phyloP scores from a whole-genome alignment of 2,329 filamentous ascomycete species.

The Fusarium kyushuense region DNA sequence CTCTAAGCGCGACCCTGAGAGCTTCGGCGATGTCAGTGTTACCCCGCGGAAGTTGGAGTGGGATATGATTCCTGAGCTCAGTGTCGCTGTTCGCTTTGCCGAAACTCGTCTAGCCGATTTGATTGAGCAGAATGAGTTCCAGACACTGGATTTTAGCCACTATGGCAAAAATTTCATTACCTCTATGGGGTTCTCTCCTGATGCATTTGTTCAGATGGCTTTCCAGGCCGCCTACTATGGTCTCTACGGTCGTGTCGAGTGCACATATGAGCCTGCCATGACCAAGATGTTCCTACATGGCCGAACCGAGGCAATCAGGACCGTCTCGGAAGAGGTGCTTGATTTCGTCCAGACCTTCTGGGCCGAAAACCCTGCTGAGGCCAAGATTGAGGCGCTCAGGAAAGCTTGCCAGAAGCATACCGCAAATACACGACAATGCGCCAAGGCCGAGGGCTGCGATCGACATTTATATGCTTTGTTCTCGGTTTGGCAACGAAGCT shows the following conservation, averaged over 20 bases:
- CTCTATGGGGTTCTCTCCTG: slow-evolving; percentile 94
- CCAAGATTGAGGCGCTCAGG: slow-evolving; percentile 87
- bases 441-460: slow-evolving; percentile 91
- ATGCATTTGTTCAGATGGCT: slow-evolving; percentile 98
- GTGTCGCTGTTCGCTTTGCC: slow-evolving; percentile 91
- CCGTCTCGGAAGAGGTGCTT: slow-evolving; percentile 85
- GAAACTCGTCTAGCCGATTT: slow-evolving; percentile 94
- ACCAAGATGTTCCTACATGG: slow-evolving; percentile 95
- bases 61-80: slow-evolving; percentile 95
- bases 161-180: slow-evolving; percentile 99
- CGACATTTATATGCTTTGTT: slow-evolving; percentile 94
- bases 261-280: slow-evolving; percentile 98
- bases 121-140: slow-evolving; percentile 96
- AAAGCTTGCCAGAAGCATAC: slow-evolving; percentile 88
- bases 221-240: slow-evolving; percentile 99
- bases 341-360: slow-evolving; percentile 94
- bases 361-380: slow-evolving; percentile 84
- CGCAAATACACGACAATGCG: slow-evolving; percentile 82
- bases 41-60: slow-evolving; percentile 97
- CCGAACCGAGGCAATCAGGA: slow-evolving; percentile 91
- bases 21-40: slow-evolving; percentile 92
- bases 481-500: slow-evolving; percentile 90
- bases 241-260: slow-evolving; percentile 92
- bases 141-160: slow-evolving; percentile 86
- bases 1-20: slow-evolving; percentile 88